Conservation (phyloP, 352 stramenopile genomes). For the Globisporangium heterothallicum region DNA sequence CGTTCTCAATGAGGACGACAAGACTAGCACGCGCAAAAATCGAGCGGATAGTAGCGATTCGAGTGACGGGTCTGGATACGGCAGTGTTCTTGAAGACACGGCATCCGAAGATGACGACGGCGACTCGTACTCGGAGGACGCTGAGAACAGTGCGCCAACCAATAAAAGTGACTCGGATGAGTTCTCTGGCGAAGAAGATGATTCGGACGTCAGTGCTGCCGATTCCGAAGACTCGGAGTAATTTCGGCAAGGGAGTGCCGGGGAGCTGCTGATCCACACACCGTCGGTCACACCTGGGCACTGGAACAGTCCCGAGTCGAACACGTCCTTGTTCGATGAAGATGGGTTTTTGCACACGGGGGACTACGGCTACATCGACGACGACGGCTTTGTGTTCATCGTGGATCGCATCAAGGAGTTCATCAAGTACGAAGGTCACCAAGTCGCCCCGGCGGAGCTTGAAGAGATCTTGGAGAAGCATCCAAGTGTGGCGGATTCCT, state of each 20-base stretch:
- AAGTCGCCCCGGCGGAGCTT: slow-evolving; percentile 89
- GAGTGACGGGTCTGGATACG: slow-evolving; percentile 4
- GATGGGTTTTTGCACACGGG: slow-evolving; percentile 87
- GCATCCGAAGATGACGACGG: background rate
- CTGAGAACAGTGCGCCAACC: background rate
- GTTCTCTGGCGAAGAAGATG: background rate
- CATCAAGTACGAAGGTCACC: slow-evolving; percentile 94
- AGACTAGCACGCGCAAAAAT: background rate
- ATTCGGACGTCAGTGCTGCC: background rate
- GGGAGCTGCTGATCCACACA: no score
- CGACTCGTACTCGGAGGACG: background rate
- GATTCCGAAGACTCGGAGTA: background rate
- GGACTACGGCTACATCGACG: slow-evolving; percentile 89
- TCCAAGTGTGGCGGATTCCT: slow-evolving; percentile 34
- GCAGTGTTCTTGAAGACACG: slow-evolving; percentile 2
- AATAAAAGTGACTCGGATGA: background rate
- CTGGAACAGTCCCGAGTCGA: no score
- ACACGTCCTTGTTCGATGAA: no score
- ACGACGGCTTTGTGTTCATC: slow-evolving; percentile 92
- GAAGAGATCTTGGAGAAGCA: slow-evolving; percentile 89
- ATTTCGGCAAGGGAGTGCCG: no score
- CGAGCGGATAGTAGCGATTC: background rate
- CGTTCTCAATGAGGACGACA: background rate
- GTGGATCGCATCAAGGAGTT: slow-evolving; percentile 92
- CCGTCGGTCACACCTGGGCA: no score